Evolutionary conservation across 805 yeast genomes (phyloP).

Genomic region (Barnettozyma californica): DNA sequence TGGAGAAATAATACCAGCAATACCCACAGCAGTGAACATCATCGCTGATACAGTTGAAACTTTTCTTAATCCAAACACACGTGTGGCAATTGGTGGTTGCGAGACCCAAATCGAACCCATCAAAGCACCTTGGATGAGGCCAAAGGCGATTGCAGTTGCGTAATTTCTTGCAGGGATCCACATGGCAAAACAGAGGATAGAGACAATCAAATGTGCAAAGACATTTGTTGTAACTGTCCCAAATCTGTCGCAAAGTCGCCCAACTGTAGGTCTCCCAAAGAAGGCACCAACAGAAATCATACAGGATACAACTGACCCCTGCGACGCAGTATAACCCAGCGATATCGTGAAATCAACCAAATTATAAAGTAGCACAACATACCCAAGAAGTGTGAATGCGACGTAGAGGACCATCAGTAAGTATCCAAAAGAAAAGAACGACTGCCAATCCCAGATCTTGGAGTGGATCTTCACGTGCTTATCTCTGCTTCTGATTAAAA

Average conservation of each 20-base stretch:
- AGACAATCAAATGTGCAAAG: conserved; percentile 33
- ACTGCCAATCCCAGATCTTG: conserved; percentile 36
- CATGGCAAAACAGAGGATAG: conserved; percentile 39
- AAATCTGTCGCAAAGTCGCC: conserved; percentile 40
- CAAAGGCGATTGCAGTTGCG: conserved; percentile 49
- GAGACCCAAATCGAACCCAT: conserved; percentile 58
- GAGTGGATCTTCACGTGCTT: conserved; percentile 30
- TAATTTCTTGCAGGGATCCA: conserved; percentile 52
- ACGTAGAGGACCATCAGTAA: conserved; percentile 38
- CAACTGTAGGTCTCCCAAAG: conserved; percentile 51
- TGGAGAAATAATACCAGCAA: conserved; percentile 34
- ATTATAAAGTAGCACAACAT: conserved; percentile 52
- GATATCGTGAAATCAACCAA: conserved; percentile 54
- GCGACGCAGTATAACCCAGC: conserved; percentile 46
- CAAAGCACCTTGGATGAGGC: conserved; percentile 43
- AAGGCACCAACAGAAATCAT: conserved; percentile 53
- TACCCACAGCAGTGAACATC: conserved; percentile 17
- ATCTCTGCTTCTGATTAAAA: conserved; percentile 34
- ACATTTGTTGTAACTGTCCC: conserved; percentile 48
- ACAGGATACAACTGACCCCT: conserved; percentile 54
- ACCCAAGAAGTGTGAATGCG: conserved; percentile 49
- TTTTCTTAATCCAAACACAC: conserved; percentile 47
- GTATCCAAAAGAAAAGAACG: conserved; percentile 36
- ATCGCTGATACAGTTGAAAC: conserved; percentile 49
- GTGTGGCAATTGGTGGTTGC: conserved; percentile 43